Conservation (phyloP, 2,329 filamentous ascomycete species). For the Scytalidium sp. region DNA sequence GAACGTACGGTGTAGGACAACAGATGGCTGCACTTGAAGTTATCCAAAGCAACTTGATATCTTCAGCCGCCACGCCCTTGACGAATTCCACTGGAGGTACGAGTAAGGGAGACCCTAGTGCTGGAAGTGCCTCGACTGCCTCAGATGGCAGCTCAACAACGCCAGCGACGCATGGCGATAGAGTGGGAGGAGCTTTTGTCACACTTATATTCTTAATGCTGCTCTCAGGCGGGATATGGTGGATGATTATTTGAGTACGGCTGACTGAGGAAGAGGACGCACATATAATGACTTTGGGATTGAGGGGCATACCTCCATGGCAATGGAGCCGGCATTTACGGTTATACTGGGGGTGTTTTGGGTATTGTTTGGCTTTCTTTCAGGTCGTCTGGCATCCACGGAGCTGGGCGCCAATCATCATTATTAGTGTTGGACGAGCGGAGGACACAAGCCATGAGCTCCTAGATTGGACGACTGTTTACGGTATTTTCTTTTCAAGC, state of each 20-base stretch:
- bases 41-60: conserved; percentile 58
- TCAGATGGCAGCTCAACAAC: background rate
- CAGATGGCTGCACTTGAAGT: conserved; percentile 69
- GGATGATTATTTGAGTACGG: conserved; percentile 39
- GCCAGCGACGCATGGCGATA: conserved; percentile 50
- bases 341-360: too few relatives aligned
- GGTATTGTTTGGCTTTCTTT: too few relatives aligned
- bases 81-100: conserved; percentile 56
- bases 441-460: too few relatives aligned
- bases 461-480: too few relatives aligned
- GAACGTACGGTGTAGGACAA: conserved; percentile 60
- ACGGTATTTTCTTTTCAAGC: too few relatives aligned
- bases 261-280: background rate
- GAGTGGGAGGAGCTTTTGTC: conserved; percentile 64
- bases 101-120: conserved; percentile 37
- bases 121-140: conserved; percentile 11
- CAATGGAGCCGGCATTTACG: background rate
- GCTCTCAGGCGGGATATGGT: conserved; percentile 53
- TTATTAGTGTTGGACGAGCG: too few relatives aligned
- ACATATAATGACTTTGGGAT: background rate
- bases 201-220: conserved; percentile 53
- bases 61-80: conserved; percentile 37
- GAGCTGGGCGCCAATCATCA: too few relatives aligned
- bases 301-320: background rate
- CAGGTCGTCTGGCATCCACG: too few relatives aligned